Evolutionary conservation across 2,329 filamentous ascomycete species (phyloP).

Genomic region (Scedosporium apiospermum): DNA sequence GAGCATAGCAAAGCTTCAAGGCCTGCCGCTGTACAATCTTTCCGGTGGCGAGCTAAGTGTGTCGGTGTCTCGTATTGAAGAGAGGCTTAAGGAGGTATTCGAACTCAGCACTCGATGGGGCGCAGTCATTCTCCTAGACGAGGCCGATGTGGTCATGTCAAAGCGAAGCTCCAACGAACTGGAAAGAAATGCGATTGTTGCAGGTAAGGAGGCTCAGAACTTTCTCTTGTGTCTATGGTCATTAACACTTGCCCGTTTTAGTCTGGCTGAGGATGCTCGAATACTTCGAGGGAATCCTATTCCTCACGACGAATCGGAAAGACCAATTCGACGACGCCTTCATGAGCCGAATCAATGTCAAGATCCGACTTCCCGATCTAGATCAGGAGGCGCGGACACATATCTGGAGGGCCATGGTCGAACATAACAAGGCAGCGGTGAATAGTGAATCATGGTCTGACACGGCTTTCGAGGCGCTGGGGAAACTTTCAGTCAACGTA

Average conservation of each 20-base stretch:
- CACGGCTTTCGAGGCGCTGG: neutral
- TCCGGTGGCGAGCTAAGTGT: too few species aligned
- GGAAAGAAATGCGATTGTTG: too few species aligned
- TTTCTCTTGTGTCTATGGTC: too few species aligned
- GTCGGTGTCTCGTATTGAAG: too few species aligned
- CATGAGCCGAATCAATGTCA: conserved; percentile 35
- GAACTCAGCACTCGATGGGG: too few species aligned
- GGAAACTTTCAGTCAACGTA: neutral
- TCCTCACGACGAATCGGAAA: conserved; percentile 38
- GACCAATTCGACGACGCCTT: conserved; percentile 36
- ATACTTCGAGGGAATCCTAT: conserved; percentile 38
- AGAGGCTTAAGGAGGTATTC: too few species aligned
- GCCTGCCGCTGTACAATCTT: too few species aligned
- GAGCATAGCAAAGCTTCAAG: too few species aligned
- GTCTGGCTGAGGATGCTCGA: conserved; percentile 26
- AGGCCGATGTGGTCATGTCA: too few species aligned
- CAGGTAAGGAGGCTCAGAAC: too few species aligned
- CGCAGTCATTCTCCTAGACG: too few species aligned
- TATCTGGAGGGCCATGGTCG: neutral
- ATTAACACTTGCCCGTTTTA: conserved; percentile 24
- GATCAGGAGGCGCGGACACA: neutral
- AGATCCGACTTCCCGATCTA: neutral
- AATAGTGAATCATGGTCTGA: neutral
- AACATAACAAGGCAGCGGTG: neutral
- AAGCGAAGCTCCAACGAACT: too few species aligned